phyloP scores from a whole-genome alignment of 2,329 filamentous ascomycete species.

The Anthostomella pinea region DNA sequence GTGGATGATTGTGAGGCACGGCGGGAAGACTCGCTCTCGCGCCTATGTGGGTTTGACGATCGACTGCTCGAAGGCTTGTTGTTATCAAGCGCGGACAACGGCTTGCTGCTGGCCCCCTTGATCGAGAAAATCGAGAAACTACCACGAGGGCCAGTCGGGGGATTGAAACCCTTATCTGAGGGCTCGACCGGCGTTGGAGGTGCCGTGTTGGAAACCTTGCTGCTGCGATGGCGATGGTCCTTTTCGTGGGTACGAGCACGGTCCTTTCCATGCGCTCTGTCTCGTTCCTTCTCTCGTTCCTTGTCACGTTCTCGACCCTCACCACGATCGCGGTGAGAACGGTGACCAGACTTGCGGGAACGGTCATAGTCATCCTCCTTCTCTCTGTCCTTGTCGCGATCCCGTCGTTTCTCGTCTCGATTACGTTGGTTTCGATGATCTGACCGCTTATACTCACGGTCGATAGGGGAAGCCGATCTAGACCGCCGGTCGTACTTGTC shows the following conservation, averaged over 20 bases:
- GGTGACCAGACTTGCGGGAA: conserved; percentile 37
- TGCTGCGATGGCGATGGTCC: conserved; percentile 31
- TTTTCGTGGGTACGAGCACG: conserved; percentile 37
- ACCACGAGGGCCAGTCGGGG: conserved; percentile 39
- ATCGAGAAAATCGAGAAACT: conserved; percentile 29
- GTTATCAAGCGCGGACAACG: conserved; percentile 28
- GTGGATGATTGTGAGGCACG: conserved; percentile 36
- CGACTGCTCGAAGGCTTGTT: conserved; percentile 34
- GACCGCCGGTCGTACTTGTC: conserved; percentile 53
- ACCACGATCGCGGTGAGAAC: conserved; percentile 42
- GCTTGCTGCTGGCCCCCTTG: conserved; percentile 25
- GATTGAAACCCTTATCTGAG: conserved; percentile 41
- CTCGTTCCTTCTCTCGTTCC: conserved; percentile 34
- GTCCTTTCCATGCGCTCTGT: conserved; percentile 34
- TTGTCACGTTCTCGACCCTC: conserved; percentile 41
- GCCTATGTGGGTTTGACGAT: conserved; percentile 23
- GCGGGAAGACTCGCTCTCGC: conserved; percentile 32
- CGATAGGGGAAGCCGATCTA: conserved; percentile 62
- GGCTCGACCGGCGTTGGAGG: conserved; percentile 31
- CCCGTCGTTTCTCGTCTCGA: conserved; percentile 35
- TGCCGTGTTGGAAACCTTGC: conserved; percentile 32
- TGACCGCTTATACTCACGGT: conserved; percentile 44
- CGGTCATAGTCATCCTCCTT: conserved; percentile 35
- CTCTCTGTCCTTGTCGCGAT: conserved; percentile 37
- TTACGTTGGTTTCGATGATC: conserved; percentile 46